Base-by-base conservation (phyloP, 75 land plant genomes). In the Adiantum capillusveneris region DNA sequence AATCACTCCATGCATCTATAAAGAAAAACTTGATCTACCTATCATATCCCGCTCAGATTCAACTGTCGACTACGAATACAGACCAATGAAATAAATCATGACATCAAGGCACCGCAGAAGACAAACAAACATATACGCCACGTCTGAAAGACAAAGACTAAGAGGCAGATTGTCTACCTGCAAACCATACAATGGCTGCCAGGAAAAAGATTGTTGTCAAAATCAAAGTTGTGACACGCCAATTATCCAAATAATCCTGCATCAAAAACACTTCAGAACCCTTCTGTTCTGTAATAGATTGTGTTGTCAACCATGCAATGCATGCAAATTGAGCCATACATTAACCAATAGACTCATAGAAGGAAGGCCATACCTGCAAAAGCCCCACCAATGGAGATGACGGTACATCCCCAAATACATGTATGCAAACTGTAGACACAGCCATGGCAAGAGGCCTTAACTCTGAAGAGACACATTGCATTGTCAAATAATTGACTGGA, bases 361-460 rank as follows among this genome's bases (percentile, higher is more conserved):
- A 14, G 14, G 6, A 20, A 17, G 52, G 37, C 25, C 63, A 56
- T 30, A 94, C 99, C 99, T 95, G 88, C n/a, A 95, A 62, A 49
- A 73, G 69, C 13, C 98, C 98, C 56, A 93, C 98, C 56, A 93
- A 75, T 27, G 98, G 98, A 53, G 98, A 83, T 1, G 98, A 93
- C 11, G 98, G 98, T 3, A 93, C 98, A 66, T 93, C 98, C 45
- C 98, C 98, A 79, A 93, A 85, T 7, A 93, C 75, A 59, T 93
- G 98, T 56, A 93, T 93, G 17, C 77, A 71, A 49, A 88, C 95
- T 13, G 95, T 93, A 26, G 80, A 85, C 58, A 88, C 76, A 20
- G 98, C 98, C 90, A 93, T 93, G 44, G 98, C 79, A 17, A 93
- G 45, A 24, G 98, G 83, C 61, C 90, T 68, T 58, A 85, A 44